A percentile compares a stretch with the other conserved stretches of the same genome.
phyloP scores from a whole-genome alignment of 441 rosid species.

The Populus hybrid region DNA sequence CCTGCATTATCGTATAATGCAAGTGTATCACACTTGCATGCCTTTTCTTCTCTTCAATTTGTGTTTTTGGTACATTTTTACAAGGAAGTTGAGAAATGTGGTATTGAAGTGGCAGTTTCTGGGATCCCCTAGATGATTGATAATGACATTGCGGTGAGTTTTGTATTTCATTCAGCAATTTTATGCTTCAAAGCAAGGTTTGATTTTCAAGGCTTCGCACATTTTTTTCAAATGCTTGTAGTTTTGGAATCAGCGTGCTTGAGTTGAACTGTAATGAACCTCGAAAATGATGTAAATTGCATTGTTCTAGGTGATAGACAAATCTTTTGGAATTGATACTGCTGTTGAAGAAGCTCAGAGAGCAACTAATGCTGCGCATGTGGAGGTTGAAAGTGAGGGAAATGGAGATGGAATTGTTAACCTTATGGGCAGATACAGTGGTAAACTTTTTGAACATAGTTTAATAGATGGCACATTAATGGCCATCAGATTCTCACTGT shows the following conservation, averaged over 20 bases:
- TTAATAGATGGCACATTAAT: not conserved
- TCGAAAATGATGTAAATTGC: not conserved
- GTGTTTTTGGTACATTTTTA: slow-evolving; percentile 25
- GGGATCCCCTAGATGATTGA: slow-evolving; percentile 61
- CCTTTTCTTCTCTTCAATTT: slow-evolving; percentile 8
- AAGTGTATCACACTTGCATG: not conserved
- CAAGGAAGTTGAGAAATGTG: slow-evolving; percentile 53
- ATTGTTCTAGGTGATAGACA: slow-evolving; percentile 51
- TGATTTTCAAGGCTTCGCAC: not conserved
- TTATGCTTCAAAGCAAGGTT: not conserved
- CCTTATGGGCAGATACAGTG: slow-evolving; percentile 80
- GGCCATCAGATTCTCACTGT: not conserved
- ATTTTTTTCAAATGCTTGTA: not conserved
- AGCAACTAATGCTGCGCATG: slow-evolving; percentile 60
- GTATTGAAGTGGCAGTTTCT: slow-evolving; percentile 51
- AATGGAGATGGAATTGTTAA: slow-evolving; percentile 68
- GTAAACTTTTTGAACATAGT: slow-evolving; percentile 33
- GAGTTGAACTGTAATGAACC: not conserved
- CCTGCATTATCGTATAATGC: not conserved
- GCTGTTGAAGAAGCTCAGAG: slow-evolving; percentile 69
- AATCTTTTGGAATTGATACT: slow-evolving; percentile 56
- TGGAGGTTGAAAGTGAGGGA: slow-evolving; percentile 55
- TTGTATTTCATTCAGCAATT: slow-evolving; percentile 5
- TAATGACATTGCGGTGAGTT: slow-evolving; percentile 49
- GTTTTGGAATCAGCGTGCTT: not conserved